phyloP scores from a whole-genome alignment of 73 alveolate genomes.

The Durusdinium trenchii region DNA sequence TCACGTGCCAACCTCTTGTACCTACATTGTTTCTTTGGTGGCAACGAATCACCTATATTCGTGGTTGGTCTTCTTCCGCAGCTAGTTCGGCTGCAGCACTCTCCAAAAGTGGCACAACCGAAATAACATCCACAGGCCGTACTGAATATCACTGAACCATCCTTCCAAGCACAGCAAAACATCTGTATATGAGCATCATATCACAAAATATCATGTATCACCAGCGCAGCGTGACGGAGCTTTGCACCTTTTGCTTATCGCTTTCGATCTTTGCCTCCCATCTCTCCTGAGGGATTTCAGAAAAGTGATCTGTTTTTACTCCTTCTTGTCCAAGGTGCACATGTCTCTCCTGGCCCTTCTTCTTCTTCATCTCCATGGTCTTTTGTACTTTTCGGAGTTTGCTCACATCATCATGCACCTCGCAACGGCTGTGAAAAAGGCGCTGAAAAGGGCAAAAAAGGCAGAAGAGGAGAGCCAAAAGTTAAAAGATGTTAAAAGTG shows the following conservation, averaged over 20 bases:
- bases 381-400: constrained; percentile 75
- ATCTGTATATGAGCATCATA: neutral
- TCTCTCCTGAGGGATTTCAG: constrained; percentile 27
- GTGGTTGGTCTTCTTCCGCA: no score
- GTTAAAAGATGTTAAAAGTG: no score
- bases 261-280: constrained; percentile 69
- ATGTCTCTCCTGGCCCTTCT: constrained; percentile 68
- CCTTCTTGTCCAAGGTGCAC: neutral
- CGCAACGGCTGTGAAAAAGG: neutral
- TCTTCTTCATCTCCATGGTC: constrained; percentile 82
- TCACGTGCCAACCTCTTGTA: neutral
- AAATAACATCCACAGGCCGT: no score
- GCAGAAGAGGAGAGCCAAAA: no score
- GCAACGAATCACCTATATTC: neutral
- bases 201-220: neutral
- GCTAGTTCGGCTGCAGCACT: no score
- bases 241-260: constrained; percentile 65
- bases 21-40: neutral
- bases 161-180: neutral
- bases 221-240: neutral
- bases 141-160: neutral
- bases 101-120: no score
- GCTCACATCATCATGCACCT: constrained; percentile 92
- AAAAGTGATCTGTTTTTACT: neutral
- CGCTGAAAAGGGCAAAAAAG: no score